A percentile compares a stretch with the other conserved stretches of the same genome.
phyloP scores from a whole-genome alignment of 2,329 filamentous ascomycete species.

The Rhynchosporium agropyri region DNA sequence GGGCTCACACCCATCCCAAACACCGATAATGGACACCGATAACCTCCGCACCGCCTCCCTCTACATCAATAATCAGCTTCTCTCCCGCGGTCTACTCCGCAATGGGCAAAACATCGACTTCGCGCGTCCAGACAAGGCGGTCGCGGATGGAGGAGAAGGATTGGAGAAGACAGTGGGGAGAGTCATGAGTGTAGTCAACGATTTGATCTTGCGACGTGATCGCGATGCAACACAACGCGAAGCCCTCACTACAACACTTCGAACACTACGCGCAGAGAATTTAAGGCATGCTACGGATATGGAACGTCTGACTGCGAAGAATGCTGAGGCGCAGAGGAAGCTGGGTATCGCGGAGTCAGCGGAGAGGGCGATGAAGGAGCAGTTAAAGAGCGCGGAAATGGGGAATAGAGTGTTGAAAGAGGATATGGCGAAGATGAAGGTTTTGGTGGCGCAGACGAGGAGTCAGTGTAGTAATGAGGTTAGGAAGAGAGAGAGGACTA shows the following conservation, averaged over 20 bases:
- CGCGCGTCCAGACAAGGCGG: conserved; percentile 66
- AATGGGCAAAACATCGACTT: conserved; percentile 82
- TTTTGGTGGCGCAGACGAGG: conserved; percentile 79
- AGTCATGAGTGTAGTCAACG: conserved; percentile 92
- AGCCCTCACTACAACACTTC: conserved; percentile 76
- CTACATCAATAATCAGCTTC: conserved; percentile 73
- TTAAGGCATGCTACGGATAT: conserved; percentile 73
- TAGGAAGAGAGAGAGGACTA: conserved; percentile 84
- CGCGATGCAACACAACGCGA: conserved; percentile 90
- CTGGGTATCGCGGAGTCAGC: conserved; percentile 66
- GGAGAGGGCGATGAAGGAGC: conserved; percentile 68
- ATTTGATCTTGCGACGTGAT: conserved; percentile 86
- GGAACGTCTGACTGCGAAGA: conserved; percentile 57
- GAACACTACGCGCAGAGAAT: conserved; percentile 73
- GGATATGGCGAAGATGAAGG: conserved; percentile 77
- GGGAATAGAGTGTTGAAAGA: conserved; percentile 79
- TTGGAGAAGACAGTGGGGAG: conserved; percentile 74
- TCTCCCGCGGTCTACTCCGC: conserved; percentile 65
- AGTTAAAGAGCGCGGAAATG: conserved; percentile 74
- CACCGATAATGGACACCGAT: conserved; percentile 45
- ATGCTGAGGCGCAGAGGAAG: conserved; percentile 57
- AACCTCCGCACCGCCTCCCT: conserved; percentile 68
- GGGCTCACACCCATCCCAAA: not conserved
- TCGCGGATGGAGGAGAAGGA: conserved; percentile 59
- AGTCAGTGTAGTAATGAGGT: conserved; percentile 88